Evolutionary conservation across 306 rosid species (phyloP).

Genomic region (Glycine tomentella): DNA sequence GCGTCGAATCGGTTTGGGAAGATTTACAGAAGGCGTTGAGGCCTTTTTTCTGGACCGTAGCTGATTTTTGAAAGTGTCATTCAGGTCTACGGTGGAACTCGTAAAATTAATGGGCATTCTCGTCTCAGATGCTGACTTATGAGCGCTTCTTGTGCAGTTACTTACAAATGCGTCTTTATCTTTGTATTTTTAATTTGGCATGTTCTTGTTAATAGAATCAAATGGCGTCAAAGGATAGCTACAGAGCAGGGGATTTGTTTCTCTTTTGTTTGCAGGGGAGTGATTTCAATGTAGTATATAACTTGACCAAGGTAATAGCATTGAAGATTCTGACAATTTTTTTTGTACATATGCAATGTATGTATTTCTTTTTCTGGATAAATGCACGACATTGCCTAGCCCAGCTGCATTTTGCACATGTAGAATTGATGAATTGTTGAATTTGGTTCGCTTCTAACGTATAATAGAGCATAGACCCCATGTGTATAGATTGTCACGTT

Average conservation of each 20-base stretch:
- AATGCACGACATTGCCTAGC: background rate
- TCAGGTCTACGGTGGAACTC: background rate
- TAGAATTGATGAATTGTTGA: background rate
- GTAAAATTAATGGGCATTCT: slow-evolving; percentile 4
- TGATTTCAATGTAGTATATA: background rate
- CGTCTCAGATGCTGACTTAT: background rate
- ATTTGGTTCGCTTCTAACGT: background rate
- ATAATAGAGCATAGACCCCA: background rate
- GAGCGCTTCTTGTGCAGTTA: background rate
- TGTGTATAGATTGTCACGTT: background rate
- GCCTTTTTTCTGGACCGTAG: slow-evolving; percentile 15
- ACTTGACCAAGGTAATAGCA: background rate
- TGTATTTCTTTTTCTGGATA: slow-evolving; percentile 1
- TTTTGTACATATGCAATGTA: background rate
- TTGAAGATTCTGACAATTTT: background rate
- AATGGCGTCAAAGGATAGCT: slow-evolving; percentile 7
- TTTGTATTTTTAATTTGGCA: background rate
- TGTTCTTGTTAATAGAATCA: slow-evolving; percentile 29
- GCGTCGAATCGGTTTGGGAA: slow-evolving; percentile 47
- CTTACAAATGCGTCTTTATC: background rate
- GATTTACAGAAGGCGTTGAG: slow-evolving; percentile 54
- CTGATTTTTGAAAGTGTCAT: slow-evolving; percentile 16
- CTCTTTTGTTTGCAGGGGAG: background rate
- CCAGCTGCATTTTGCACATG: slow-evolving; percentile 12
- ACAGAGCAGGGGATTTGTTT: background rate